Conservation (phyloP, 2,329 filamentous ascomycete genomes). For the Huntiella abstrusa region DNA sequence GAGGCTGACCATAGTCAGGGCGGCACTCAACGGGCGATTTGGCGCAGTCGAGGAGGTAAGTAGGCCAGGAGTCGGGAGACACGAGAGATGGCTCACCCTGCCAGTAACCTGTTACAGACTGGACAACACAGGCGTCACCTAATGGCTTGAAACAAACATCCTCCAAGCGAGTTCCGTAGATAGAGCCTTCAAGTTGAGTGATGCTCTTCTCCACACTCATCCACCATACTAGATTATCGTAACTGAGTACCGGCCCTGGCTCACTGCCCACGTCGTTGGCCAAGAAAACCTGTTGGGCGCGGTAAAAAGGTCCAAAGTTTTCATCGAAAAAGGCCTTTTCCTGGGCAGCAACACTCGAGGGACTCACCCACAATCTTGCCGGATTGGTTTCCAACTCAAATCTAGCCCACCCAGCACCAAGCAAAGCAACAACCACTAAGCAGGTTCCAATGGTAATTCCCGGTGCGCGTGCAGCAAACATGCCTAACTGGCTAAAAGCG, state of each 20-base stretch:
- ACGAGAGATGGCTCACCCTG: conserved; percentile 44
- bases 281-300: conserved; percentile 80
- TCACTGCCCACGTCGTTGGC: conserved; percentile 63
- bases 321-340: conserved; percentile 89
- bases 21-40: conserved; percentile 68
- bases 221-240: conserved; percentile 87
- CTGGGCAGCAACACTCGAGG: conserved; percentile 70
- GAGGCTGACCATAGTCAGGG: conserved; percentile 72
- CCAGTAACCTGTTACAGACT: conserved; percentile 85
- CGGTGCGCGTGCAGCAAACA: conserved; percentile 65
- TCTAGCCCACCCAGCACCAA: conserved; percentile 74
- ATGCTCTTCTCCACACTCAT: conserved; percentile 72
- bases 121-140: conserved; percentile 73
- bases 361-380: conserved; percentile 90
- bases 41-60: conserved; percentile 53
- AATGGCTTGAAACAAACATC: conserved; percentile 92
- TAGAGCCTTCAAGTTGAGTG: conserved; percentile 47
- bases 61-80: conserved; percentile 49
- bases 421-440: conserved; percentile 52
- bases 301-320: conserved; percentile 90
- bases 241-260: conserved; percentile 62
- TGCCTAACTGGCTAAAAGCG: conserved; percentile 63
- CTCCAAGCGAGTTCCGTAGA: conserved; percentile 49
- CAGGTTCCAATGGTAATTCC: conserved; percentile 62
- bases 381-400: conserved; percentile 86